Percentiles rank a stretch among this genome's conserved stretches.
These are phyloP conservation scores for Lentinula lateritia DNA, from an alignment of 768 basidiomycete genomes.

Conservation along the genomic window DNA sequence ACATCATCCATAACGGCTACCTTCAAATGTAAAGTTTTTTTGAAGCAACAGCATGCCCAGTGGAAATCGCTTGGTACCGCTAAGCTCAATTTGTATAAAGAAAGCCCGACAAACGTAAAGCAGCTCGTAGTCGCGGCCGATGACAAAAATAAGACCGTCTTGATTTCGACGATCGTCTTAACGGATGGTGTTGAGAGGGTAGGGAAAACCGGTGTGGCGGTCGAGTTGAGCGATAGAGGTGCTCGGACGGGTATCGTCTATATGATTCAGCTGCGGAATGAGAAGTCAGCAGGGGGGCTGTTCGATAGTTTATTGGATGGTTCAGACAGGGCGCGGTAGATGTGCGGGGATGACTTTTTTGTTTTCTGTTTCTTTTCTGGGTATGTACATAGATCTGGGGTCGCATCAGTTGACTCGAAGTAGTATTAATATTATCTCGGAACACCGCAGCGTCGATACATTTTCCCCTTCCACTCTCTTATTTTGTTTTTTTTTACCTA, in stretches of 20 bases:
- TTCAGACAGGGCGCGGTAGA: conserved; percentile 58
- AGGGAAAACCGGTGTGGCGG: conserved; percentile 96
- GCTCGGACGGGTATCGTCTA: conserved; percentile 89
- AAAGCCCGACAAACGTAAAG: conserved; percentile 85
- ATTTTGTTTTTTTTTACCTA: neutral
- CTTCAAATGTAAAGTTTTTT: conserved; percentile 98
- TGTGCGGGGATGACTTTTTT: conserved; percentile 5
- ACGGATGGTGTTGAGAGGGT: conserved; percentile 97
- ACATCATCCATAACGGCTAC: conserved; percentile 77
- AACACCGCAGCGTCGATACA: neutral
- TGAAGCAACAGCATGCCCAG: conserved; percentile 93
- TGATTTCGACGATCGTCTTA: conserved; percentile 94
- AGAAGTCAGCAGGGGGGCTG: conserved; percentile 75
- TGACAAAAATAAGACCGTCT: conserved; percentile 62
- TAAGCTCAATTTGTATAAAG: conserved; percentile 79
- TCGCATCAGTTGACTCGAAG: neutral
- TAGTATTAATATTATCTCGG: neutral
- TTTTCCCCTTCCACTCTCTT: neutral
- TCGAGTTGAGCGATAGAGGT: conserved; percentile 93
- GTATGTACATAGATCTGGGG: conserved; percentile 7
- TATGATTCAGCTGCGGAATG: conserved; percentile 94
- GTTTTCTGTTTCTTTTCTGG: neutral
- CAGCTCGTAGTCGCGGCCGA: conserved; percentile 94
- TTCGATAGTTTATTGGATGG: conserved; percentile 86
- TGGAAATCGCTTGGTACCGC: conserved; percentile 95